A percentile compares a stretch with the other conserved stretches of the same genome.
Conservation (phyloP, 768 basidiomycete genomes). For the Boletus rufocinnamomeus region DNA sequence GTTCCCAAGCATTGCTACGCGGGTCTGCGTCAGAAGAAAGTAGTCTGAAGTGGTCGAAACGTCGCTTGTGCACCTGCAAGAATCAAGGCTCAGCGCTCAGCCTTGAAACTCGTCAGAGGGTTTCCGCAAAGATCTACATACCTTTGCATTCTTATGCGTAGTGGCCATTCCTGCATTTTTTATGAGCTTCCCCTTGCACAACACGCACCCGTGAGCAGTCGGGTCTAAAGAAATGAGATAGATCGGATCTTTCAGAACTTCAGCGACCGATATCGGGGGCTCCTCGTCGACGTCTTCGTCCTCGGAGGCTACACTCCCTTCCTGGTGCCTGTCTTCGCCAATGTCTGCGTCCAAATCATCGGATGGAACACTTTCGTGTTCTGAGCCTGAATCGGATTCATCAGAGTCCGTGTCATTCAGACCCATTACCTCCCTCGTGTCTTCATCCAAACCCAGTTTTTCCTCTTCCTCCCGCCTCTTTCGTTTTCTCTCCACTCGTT, state of each 20-base stretch:
- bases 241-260: slow-evolving; percentile 65
- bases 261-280: slow-evolving; percentile 52
- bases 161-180: slow-evolving; percentile 58
- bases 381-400: slow-evolving; percentile 57
- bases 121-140: slow-evolving; percentile 41
- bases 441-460: slow-evolving; percentile 61
- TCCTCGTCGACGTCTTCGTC: slow-evolving; percentile 34
- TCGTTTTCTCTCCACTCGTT: slow-evolving; percentile 69
- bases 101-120: not conserved
- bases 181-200: slow-evolving; percentile 74
- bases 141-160: slow-evolving; percentile 63
- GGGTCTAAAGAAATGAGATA: slow-evolving; percentile 59
- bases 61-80: slow-evolving; percentile 62
- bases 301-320: slow-evolving; percentile 28
- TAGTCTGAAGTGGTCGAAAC: slow-evolving; percentile 51
- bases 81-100: slow-evolving; percentile 5
- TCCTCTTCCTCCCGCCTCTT: slow-evolving; percentile 64
- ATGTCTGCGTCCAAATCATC: slow-evolving; percentile 24
- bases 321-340: slow-evolving; percentile 29
- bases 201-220: slow-evolving; percentile 57
- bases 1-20: slow-evolving; percentile 49
- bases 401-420: slow-evolving; percentile 77
- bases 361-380: slow-evolving; percentile 34
- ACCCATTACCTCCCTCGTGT: slow-evolving; percentile 64
- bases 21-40: slow-evolving; percentile 44